Percentiles rank a stretch among this genome's conserved stretches.
phyloP scores from a whole-genome alignment of 1,284 basidiomycete genomes.

The Exobasidium cylindrosporum region DNA sequence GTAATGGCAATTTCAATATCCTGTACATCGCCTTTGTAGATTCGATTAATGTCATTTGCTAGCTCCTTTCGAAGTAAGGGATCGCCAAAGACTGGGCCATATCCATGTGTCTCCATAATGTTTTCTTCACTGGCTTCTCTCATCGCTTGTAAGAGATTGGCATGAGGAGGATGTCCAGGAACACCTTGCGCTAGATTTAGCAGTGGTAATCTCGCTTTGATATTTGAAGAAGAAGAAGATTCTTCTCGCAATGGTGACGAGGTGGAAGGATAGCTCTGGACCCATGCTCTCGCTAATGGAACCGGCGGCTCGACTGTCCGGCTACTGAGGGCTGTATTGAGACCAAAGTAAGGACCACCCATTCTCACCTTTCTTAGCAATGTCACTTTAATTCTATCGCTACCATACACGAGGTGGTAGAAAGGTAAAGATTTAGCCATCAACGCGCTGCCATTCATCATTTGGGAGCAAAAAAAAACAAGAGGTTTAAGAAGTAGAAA shows the following conservation, averaged over 20 bases:
- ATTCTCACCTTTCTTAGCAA: too few species aligned
- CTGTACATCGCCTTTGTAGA: slow-evolving; percentile 61
- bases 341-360: neutral
- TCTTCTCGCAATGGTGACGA: slow-evolving; percentile 11
- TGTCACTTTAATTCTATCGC: too few species aligned
- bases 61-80: slow-evolving; percentile 63
- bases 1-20: slow-evolving; percentile 58
- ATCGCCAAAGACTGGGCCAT: slow-evolving; percentile 70
- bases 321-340: slow-evolving; percentile 1
- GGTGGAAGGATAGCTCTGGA: slow-evolving; percentile 1
- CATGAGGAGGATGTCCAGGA: slow-evolving; percentile 33
- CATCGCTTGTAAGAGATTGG: slow-evolving; percentile 25
- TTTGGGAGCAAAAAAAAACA: too few species aligned
- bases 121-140: slow-evolving; percentile 2
- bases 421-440: too few species aligned
- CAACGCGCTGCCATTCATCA: too few species aligned
- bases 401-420: too few species aligned
- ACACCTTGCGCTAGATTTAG: slow-evolving; percentile 48
- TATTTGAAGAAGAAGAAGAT: neutral
- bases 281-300: slow-evolving; percentile 17
- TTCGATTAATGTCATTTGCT: slow-evolving; percentile 65
- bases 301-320: slow-evolving; percentile 15
- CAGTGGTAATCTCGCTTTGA: slow-evolving; percentile 17
- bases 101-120: slow-evolving; percentile 60
- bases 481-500: too few species aligned